A percentile compares a stretch with the other conserved stretches of the same genome.
Evolutionary conservation across 352 stramenopile genomes (phyloP).

Genomic region (Globisporangium uncinulatum): DNA sequence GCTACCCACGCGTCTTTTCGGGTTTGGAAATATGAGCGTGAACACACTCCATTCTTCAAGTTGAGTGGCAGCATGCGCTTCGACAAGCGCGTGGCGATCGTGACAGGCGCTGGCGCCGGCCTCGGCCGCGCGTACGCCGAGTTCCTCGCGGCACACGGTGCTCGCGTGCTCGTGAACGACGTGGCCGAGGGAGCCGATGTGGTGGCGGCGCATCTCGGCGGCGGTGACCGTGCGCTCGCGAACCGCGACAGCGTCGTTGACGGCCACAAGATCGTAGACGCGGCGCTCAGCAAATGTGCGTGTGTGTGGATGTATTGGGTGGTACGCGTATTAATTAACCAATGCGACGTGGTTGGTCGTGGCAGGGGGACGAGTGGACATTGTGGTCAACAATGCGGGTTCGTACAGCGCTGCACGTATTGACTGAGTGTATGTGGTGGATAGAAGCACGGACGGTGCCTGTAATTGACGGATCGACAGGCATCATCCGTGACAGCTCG

Average conservation of each 20-base stretch:
- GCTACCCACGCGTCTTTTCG: neutral
- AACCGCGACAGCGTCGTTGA: slow-evolving; percentile 75
- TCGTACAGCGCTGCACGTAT: neutral
- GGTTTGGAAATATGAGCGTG: too few species aligned
- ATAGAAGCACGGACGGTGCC: too few species aligned
- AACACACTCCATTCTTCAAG: slow-evolving; percentile 4
- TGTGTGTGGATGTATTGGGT: neutral
- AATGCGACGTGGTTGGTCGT: neutral
- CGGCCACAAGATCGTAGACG: slow-evolving; percentile 75
- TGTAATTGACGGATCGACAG: too few species aligned
- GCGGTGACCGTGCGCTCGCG: slow-evolving; percentile 37
- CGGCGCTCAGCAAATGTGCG: slow-evolving; percentile 78
- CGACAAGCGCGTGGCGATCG: slow-evolving; percentile 67
- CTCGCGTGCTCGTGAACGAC: slow-evolving; percentile 84
- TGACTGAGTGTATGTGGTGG: neutral
- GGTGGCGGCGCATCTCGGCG: slow-evolving; percentile 53
- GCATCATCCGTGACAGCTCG: slow-evolving; percentile 84
- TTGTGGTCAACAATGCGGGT: slow-evolving; percentile 93
- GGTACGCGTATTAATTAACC: neutral
- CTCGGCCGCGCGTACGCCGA: slow-evolving; percentile 79
- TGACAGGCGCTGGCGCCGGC: slow-evolving; percentile 83
- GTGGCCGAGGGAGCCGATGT: slow-evolving; percentile 52
- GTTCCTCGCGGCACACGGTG: slow-evolving; percentile 57
- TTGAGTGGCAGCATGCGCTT: too few species aligned
- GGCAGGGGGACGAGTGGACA: slow-evolving; percentile 79